Evolutionary conservation across 495 filamentous ascomycete species (phyloP), one percentile per base, ranked within the genome.

Genomic region (Trichoderma virens): DNA sequence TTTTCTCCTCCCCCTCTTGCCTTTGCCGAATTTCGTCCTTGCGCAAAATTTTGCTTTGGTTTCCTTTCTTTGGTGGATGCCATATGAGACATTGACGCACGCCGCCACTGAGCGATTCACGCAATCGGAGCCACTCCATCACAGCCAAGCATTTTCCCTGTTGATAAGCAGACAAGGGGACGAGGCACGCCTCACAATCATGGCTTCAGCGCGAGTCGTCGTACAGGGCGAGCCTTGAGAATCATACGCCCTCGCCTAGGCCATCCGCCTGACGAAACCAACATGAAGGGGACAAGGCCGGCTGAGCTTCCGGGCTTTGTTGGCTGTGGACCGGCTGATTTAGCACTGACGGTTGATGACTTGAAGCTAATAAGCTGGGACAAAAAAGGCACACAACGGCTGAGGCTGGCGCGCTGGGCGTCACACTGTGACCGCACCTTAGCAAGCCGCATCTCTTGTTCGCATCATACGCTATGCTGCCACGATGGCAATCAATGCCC

Each of bases 101-200:
- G 20, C 45, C 45, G 45, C 45, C 45, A 51, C 51, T 9, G 16
- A 56, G 5, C 11, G 51, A 56, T 56, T 56, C 51, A 56, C 51
- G 51, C 51, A 56, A 56, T 56, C 51, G 51, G 51, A 56, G 51
- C 13, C 51, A 27, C 51, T 56, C 25, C 51, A 27, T 56, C 25
- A 56, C 5, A 13, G 25, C 23, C 47, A 56, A 27, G 47, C 25
- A 28, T 56, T 28, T 7, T 28, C 47, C 47, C 20, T 27, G n/a
- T 5, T 51, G 11, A 51, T 27, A 2, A 16, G 51, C 27, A 56
- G 51, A 30, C 5, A 20, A 25, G 45, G 5, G 38, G 45, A 16
- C 51, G 18, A 28, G 51, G n/a, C 18, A 56, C 45, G 45, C 45
- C 45, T 51, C 45, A 51, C 45, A n/a, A 51, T 51, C 18, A 30